Conservation (phyloP, 768 basidiomycete genomes). For the Lentinula edodes region DNA sequence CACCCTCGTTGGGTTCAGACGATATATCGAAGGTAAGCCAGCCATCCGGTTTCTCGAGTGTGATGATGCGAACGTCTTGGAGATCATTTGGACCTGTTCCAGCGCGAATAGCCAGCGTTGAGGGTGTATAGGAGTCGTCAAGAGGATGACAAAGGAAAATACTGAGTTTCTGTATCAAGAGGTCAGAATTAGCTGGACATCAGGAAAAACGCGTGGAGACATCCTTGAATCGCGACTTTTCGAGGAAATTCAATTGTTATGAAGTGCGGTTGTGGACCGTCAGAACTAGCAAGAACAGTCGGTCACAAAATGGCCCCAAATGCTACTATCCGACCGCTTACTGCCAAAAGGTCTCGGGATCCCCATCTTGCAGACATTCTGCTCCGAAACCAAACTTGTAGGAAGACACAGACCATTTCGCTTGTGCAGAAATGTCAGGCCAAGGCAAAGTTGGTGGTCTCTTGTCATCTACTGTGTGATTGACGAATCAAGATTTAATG, state of each 20-base stretch:
- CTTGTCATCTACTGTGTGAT: conserved; percentile 21
- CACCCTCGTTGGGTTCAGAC: conserved; percentile 73
- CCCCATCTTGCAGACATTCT: conserved; percentile 83
- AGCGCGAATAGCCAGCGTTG: conserved; percentile 83
- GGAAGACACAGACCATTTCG: conserved; percentile 94
- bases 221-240: conserved; percentile 82
- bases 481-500: neutral
- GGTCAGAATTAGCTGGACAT: neutral
- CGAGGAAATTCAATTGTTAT: conserved; percentile 92
- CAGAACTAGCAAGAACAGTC: conserved; percentile 46
- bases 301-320: neutral
- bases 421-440: conserved; percentile 85
- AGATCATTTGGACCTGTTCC: conserved; percentile 90
- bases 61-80: conserved; percentile 83
- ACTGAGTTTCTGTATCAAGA: conserved; percentile 71
- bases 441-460: conserved; percentile 52
- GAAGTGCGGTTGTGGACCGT: conserved; percentile 96
- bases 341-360: conserved; percentile 98
- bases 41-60: conserved; percentile 87
- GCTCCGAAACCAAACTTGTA: conserved; percentile 96
- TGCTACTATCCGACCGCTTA: conserved; percentile 36
- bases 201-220: conserved; percentile 6
- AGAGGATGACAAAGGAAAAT: conserved; percentile 73
- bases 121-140: conserved; percentile 97
- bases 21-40: conserved; percentile 90